A percentile compares a stretch with the other conserved stretches of the same genome.
Evolutionary conservation across 1,284 basidiomycete genomes (phyloP).

Genomic region (Erythrobasidium hasegawianum): DNA sequence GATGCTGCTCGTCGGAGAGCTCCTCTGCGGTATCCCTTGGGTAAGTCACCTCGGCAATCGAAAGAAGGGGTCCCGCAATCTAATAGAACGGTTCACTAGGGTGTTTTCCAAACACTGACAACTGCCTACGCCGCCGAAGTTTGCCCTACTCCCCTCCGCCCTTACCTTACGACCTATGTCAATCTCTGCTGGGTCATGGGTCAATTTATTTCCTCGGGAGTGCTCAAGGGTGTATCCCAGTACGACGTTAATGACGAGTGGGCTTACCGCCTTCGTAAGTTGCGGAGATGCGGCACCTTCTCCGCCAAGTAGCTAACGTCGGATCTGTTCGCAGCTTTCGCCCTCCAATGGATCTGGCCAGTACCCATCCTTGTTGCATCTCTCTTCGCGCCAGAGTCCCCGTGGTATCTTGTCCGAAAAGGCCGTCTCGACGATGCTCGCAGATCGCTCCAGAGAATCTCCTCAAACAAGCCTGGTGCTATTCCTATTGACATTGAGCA

Average conservation of each 20-base stretch:
- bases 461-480: background rate
- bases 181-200: slow-evolving; percentile 52
- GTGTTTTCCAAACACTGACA: slow-evolving; percentile 52
- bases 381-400: slow-evolving; percentile 47
- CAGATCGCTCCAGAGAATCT: slow-evolving; percentile 3
- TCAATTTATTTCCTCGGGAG: slow-evolving; percentile 46
- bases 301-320: background rate
- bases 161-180: slow-evolving; percentile 51
- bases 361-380: slow-evolving; percentile 46
- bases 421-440: slow-evolving; percentile 13
- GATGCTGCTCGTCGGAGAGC: slow-evolving; percentile 50
- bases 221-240: slow-evolving; percentile 1
- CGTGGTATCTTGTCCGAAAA: slow-evolving; percentile 22
- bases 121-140: slow-evolving; percentile 55
- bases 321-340: slow-evolving; percentile 41
- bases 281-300: background rate
- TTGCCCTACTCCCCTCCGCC: slow-evolving; percentile 53
- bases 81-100: slow-evolving; percentile 32
- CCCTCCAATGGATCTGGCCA: slow-evolving; percentile 50
- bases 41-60: background rate
- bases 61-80: slow-evolving; percentile 19
- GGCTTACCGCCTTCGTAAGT: slow-evolving; percentile 12
- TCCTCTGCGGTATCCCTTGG: slow-evolving; percentile 47
- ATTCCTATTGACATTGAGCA: background rate
- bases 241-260: slow-evolving; percentile 12